Base-by-base conservation (phyloP, 2,329 filamentous ascomycete species). In the Fonsecaea erecta region DNA sequence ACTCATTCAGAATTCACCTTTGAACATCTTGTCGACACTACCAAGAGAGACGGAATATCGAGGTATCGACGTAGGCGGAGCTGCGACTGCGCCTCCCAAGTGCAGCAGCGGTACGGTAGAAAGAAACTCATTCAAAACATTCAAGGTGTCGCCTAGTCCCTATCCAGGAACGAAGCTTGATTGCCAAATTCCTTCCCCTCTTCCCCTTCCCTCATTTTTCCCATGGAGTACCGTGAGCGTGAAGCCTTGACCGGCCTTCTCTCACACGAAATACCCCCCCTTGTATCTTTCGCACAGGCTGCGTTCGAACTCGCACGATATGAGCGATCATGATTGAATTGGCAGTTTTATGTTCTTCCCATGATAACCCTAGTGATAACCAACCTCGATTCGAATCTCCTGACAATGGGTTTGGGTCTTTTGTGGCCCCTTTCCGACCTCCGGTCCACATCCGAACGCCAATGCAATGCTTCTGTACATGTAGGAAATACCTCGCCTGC, bases 111-210 rank as follows among this genome's bases (percentile, higher is more conserved):
- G 26, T 52, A 52, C 32, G 51, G 52, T 24, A 60, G 43, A 62
- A 60, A 64, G 61, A 60, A 54, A 43, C 35, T 43, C 68, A 68
- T 70, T 64, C 48, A 60, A 69, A 65, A 69, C 52, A 62, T 52
- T 14, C 28, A 66, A 71, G 71, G 71, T 73, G 71, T 73, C 71
- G 71, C 71, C 63, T 71, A 73, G 71, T 72, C 71, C 58, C 54
- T 63, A 21, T n/a, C n/a, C n/a, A 32, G 24, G 63, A 70, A 71
- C 71, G 71, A 73, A 72, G 71, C 71, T 73, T 71, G 71, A 73
- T 71, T 70, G 71, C 71, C 71, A 72, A 63, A 59, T 24, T 43
- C 18, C 21, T 48, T 52, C 21, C 26, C 43, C 30, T 57, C 43
- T 55, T 34, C 14, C 24, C 26, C 32, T 43, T n/a, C 16, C 34